Evolutionary conservation across 2,329 filamentous ascomycete genomes (phyloP), one percentile per base, ranked within the genome.

Genomic region (Venturia oleaginea): DNA sequence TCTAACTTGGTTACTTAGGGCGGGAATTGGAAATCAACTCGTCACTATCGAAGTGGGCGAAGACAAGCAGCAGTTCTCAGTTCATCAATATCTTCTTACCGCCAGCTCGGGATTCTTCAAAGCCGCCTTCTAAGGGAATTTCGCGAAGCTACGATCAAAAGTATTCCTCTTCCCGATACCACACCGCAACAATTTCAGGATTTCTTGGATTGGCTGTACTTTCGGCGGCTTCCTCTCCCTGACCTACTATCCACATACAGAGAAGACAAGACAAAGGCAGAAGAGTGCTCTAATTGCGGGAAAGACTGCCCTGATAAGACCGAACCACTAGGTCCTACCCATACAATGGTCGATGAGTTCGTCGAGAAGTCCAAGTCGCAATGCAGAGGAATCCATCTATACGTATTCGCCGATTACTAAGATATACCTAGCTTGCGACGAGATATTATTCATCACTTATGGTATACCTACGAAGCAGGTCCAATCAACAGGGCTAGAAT

Each of bases 171-270:
- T 5, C 4, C 8, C 6, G 43, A 46, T 4, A 43, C 60, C 10
- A 11, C 40, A 10, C 24, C 15, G 5, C 13, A 10, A 8, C 5
- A 1, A 11, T 24, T 62, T 8, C 13, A 24, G 13, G 24, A 27
- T 10, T 62, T 62, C 13, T 22, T 51, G 24, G 19, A 34, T 51
- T 62, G 60, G 60, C 24, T 62, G 24, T 62, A 48, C 40, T 62
- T 51, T 51, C 60, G 42, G 17, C 30, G 37, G 2, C n/a, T 59
- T 19, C 15, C 22, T 37, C 5, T 17, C 15, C 27, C 19, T 7
- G 15, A 32, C 17, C 13, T 6, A 32, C 10, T 37, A 5, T 10
- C 10, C 10, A 10, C 34, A 5, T 37, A 27, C n/a, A 8, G 22
- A 3, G 48, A 6, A 11, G 24, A 27, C 24, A 19, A 51, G 8